These are phyloP conservation scores for Veloboletus limbatus DNA, from an alignment of 1,284 basidiomycete species.

Conservation along the genomic window DNA sequence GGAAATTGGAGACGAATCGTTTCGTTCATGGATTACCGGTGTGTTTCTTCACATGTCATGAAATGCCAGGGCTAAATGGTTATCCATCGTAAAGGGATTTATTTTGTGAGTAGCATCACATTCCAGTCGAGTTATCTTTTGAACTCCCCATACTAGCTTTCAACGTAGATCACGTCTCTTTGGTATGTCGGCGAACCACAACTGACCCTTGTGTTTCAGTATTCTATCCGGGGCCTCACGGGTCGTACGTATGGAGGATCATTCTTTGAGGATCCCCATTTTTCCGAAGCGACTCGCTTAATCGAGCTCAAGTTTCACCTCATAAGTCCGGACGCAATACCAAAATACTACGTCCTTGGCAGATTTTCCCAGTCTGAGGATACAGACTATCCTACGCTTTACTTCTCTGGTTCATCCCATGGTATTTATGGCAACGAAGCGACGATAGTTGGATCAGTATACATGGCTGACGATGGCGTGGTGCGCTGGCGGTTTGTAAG, in stretches of 20 bases:
- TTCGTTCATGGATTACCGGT: slow-evolving; percentile 76
- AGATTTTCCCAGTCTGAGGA: slow-evolving; percentile 25
- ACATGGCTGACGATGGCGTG: slow-evolving; percentile 49
- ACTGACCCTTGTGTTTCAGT: slow-evolving; percentile 33
- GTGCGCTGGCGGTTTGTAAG: slow-evolving; percentile 67
- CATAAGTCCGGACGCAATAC: slow-evolving; percentile 35
- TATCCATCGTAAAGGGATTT: slow-evolving; percentile 49
- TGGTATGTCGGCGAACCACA: slow-evolving; percentile 1
- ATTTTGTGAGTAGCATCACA: slow-evolving; percentile 42
- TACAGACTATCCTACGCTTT: slow-evolving; percentile 45
- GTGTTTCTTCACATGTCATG: slow-evolving; percentile 16
- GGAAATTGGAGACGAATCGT: slow-evolving; percentile 68
- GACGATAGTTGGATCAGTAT: slow-evolving; percentile 53
- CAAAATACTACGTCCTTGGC: slow-evolving; percentile 23
- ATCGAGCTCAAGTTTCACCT: slow-evolving; percentile 56
- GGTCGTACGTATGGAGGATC: slow-evolving; percentile 36
- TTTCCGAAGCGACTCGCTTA: slow-evolving; percentile 61
- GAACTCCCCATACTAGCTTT: slow-evolving; percentile 43
- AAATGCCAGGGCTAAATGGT: background rate
- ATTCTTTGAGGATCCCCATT: slow-evolving; percentile 55
- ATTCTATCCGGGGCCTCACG: slow-evolving; percentile 35
- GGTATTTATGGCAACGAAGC: slow-evolving; percentile 45
- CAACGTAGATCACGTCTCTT: slow-evolving; percentile 46
- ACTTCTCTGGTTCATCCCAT: slow-evolving; percentile 51
- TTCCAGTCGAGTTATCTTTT: slow-evolving; percentile 2